Percentiles rank a stretch among this genome's conserved stretches.
Conservation (phyloP, 2,329 filamentous ascomycete species). For the Parafenestella ontariensis region DNA sequence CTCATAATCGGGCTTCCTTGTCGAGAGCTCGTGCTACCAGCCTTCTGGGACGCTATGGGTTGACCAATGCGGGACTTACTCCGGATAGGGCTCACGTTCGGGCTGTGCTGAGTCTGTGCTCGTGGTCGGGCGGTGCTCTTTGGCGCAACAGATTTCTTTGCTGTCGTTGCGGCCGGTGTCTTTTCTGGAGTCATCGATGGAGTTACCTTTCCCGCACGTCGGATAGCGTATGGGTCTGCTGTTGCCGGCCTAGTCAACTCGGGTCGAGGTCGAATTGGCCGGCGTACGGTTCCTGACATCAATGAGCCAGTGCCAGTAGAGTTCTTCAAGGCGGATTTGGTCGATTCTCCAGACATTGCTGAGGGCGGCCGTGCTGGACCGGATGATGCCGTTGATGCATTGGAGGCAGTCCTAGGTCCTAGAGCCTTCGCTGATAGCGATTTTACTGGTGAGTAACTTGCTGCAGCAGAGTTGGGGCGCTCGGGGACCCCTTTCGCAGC, state of each 20-base stretch:
- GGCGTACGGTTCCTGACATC: conserved; percentile 67
- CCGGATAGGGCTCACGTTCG: conserved; percentile 44
- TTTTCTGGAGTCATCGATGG: conserved; percentile 57
- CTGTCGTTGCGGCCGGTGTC: conserved; percentile 50
- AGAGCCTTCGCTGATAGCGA: conserved; percentile 45
- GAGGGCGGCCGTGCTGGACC: conserved; percentile 45
- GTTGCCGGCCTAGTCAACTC: conserved; percentile 60
- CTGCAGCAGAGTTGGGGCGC: conserved; percentile 65
- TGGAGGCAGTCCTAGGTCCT: conserved; percentile 36
- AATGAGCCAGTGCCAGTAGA: conserved; percentile 53
- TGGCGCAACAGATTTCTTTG: conserved; percentile 45
- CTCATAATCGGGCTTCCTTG: conserved; percentile 43
- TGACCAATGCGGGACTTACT: conserved; percentile 47
- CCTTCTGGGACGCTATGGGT: conserved; percentile 36
- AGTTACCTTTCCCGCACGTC: conserved; percentile 51
- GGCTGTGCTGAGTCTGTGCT: conserved; percentile 44
- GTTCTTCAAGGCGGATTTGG: conserved; percentile 42
- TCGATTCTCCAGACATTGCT: conserved; percentile 41
- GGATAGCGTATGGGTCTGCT: conserved; percentile 60
- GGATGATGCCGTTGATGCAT: conserved; percentile 38
- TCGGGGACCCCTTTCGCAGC: conserved; percentile 55
- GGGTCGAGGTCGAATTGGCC: conserved; percentile 53
- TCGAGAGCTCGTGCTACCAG: conserved; percentile 35
- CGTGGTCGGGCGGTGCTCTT: conserved; percentile 41
- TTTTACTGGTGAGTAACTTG: conserved; percentile 58